Conservation (phyloP, 2,329 filamentous ascomycete genomes). For the Clarireedia homoeocarpa region DNA sequence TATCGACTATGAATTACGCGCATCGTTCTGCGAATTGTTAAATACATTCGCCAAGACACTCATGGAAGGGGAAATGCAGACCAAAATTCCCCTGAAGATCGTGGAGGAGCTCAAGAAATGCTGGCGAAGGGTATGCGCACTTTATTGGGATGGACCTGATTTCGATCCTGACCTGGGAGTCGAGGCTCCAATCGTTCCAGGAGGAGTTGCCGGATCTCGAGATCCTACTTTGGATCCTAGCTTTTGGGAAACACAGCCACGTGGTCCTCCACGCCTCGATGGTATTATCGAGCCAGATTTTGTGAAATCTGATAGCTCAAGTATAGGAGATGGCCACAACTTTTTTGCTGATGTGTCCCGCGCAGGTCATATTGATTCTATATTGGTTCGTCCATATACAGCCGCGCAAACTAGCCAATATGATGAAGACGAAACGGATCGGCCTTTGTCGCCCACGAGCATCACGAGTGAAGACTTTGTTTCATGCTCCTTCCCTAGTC, state of each 20-base stretch:
- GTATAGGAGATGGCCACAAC: constrained; percentile 27
- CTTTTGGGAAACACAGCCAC: constrained; percentile 39
- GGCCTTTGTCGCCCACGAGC: constrained; percentile 46
- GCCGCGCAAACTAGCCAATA: not conserved
- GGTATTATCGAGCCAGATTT: constrained; percentile 31
- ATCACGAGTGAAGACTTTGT: constrained; percentile 52
- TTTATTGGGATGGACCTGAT: constrained; percentile 78
- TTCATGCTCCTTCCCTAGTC: constrained; percentile 56
- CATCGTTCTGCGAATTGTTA: constrained; percentile 71
- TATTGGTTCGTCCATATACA: constrained; percentile 30
- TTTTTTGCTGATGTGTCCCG: constrained; percentile 41
- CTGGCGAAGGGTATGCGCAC: constrained; percentile 82
- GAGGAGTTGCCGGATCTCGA: constrained; percentile 59
- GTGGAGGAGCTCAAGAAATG: constrained; percentile 92
- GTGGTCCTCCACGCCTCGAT: constrained; percentile 39
- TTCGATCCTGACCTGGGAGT: constrained; percentile 53
- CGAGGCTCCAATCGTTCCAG: constrained; percentile 64
- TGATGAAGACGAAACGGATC: constrained; percentile 19
- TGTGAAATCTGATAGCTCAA: constrained; percentile 19
- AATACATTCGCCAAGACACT: constrained; percentile 59
- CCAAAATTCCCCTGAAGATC: constrained; percentile 67
- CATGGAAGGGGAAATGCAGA: constrained; percentile 34
- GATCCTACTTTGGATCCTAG: constrained; percentile 47
- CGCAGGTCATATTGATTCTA: constrained; percentile 41
- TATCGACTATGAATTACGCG: constrained; percentile 62